Evolutionary conservation across 129 eudicot genomes (phyloP), one percentile per base, ranked within the genome.

Genomic region (Saposhnikovia divaricata): DNA sequence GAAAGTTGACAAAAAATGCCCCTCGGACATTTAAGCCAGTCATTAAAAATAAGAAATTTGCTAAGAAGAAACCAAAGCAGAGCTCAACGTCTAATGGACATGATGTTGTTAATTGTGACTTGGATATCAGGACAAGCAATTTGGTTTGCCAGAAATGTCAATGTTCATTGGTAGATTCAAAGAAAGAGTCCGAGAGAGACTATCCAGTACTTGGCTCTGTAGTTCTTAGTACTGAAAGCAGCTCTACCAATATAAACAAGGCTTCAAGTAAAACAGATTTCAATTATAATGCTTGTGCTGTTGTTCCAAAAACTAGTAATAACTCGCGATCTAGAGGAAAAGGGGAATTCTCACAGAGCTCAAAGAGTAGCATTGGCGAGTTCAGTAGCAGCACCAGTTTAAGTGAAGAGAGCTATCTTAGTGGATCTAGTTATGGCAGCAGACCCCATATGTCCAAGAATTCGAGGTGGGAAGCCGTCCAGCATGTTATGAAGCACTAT

Each of bases 391-490:
- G 94, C 85, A 87, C 96, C 13, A 90, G 92, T 72, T 81, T 90
- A 45, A 95, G 97, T 73, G 98, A 95, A 72, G 98, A 95, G 74
- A 89, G 98, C 85, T 92, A 87, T 81, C 85, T 87, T 45, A 90
- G 94, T 77, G 87, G 92, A 77, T 88, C 90, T 66, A 87, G 85
- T 50, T 83, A 81, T 42, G 84, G 92, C 40, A 93, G 81, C 59
- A 85, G 93, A 68, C 98, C 98, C 9, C 98, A 95, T 83, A 95
- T 92, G 98, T 95, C 98, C 8, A 90, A 89, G 85, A 94, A 92
- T 78, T 47, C 84, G 34, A 85, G 92, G 85, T 95, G 99, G 99
- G 90, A 90, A 74, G 94, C 96, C 6, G 88, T 92, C 78, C 87
- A 86, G 45, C 89, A 81, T 76, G 84, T 88, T 63, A 92, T 85